Conservation (phyloP, 164 flowering plant genomes). For the Nelumbo lutea region DNA sequence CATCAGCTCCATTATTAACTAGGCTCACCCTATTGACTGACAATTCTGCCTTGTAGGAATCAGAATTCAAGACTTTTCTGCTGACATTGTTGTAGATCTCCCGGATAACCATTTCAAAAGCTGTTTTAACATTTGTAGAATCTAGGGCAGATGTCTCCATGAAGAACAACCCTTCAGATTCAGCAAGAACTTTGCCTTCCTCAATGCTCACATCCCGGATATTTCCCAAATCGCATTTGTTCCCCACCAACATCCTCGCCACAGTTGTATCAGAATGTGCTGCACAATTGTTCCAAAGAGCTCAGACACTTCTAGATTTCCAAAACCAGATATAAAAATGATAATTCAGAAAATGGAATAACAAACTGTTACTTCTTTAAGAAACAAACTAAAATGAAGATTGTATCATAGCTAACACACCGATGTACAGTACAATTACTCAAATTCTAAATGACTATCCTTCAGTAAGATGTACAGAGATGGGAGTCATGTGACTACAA, state of each 20-base stretch:
- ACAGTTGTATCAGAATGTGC: slow-evolving; percentile 50
- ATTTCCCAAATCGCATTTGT: slow-evolving; percentile 37
- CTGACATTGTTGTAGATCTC: slow-evolving; percentile 42
- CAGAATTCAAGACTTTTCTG: slow-evolving; percentile 42
- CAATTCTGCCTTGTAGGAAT: slow-evolving; percentile 35
- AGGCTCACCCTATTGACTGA: slow-evolving; percentile 41
- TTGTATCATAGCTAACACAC: neutral
- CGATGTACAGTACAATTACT: neutral
- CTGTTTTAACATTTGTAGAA: slow-evolving; percentile 37
- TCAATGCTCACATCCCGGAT: slow-evolving; percentile 40
- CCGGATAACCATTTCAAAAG: slow-evolving; percentile 39
- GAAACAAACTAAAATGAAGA: neutral
- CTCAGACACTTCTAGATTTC: neutral
- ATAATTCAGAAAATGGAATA: neutral
- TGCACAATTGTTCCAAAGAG: slow-evolving; percentile 21
- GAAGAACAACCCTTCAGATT: slow-evolving; percentile 41
- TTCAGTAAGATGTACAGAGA: neutral
- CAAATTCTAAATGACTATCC: no score
- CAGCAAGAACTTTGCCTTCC: slow-evolving; percentile 43
- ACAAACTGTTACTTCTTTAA: neutral
- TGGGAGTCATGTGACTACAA: neutral
- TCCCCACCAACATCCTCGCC: slow-evolving; percentile 41
- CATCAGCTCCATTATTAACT: slow-evolving; percentile 25
- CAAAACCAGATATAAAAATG: neutral
- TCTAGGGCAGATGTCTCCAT: slow-evolving; percentile 47